Base-by-base conservation (phyloP, 2,329 filamentous ascomycete species). In the Elsinoe arachidis region DNA sequence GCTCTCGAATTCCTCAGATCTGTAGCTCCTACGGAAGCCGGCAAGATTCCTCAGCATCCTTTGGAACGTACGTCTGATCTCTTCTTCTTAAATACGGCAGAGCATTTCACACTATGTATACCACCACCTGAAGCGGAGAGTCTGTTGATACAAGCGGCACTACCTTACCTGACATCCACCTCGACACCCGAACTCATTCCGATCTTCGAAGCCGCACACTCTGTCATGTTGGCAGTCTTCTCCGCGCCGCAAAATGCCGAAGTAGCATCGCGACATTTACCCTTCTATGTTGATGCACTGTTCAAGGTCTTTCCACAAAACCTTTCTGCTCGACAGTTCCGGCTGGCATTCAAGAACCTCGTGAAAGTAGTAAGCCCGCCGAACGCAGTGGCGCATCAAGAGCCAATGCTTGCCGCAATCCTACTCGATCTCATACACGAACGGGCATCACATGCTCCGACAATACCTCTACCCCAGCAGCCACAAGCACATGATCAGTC, bases 201-300 rank as follows among this genome's bases (percentile, higher is more conserved):
- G 39, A 82, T 95, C n/a, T 95, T 95, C 65, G 91, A 96, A 71
- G 84, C 91, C 1, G 89, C 90, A 0, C 91, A 96, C 72, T 88
- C 86, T 62, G 82, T 91, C 41, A 81, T 89, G 62, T 80, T 96
- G 5, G 84, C 91, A 1, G 84, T 89, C 3, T 82, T 96, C 46
- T 88, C 88, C 0, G 86, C 88, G 54, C 88, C 90, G 0, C 84
- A 88, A 61, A 91, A 90, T 64, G 83, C 85, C 15, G 73, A 81
- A 14, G 74, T 95, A 19, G 85, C 88, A 14, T 80, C 84, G 7
- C 79, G 81, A 61, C 81, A 93, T 56, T 78, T 91, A 1, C 88
- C 90, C 0, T 88, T 88, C 66, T 96, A 96, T 71, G 84, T 95
- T 61, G 85, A 91, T 64, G 84, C 85, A 12, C 78, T 96, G 0